Conservation (phyloP, 805 yeast genomes). For the Metschnikowia chrysomelidarum region DNA sequence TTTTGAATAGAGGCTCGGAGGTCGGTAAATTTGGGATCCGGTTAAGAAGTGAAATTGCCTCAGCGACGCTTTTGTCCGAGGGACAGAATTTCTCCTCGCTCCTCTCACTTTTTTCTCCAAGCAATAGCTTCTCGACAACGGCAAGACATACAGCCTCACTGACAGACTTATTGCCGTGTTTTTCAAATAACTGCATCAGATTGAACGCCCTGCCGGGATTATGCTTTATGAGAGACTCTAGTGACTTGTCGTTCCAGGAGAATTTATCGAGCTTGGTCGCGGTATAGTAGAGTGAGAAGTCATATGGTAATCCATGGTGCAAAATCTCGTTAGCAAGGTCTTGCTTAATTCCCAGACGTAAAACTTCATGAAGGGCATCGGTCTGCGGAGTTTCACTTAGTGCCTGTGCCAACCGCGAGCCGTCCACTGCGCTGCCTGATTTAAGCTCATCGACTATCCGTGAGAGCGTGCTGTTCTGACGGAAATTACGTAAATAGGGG, state of each 20-base stretch:
- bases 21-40: not conserved
- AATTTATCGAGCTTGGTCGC: constrained; percentile 12
- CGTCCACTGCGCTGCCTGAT: constrained; percentile 2
- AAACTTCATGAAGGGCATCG: constrained; percentile 10
- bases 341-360: constrained; percentile 1
- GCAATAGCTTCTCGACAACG: constrained; percentile 35
- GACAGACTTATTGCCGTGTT: constrained; percentile 19
- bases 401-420: constrained; percentile 1
- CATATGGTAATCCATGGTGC: constrained; percentile 20
- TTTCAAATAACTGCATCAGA: constrained; percentile 47
- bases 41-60: constrained; percentile 17
- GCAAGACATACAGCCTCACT: constrained; percentile 24
- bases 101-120: constrained; percentile 36
- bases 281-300: constrained; percentile 30
- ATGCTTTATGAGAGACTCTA: constrained; percentile 18
- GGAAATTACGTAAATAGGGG: not conserved
- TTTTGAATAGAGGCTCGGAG: not conserved
- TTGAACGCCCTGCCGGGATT: constrained; percentile 55
- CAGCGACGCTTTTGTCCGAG: constrained; percentile 11
- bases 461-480: constrained; percentile 10
- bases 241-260: constrained; percentile 16
- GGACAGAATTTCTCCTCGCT: constrained; percentile 27
- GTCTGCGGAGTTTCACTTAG: constrained; percentile 5
- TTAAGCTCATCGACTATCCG: constrained; percentile 2
- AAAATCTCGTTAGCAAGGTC: constrained; percentile 22